These are phyloP conservation scores for Camptophora hylomeconis DNA, from an alignment of 2,329 filamentous ascomycete genomes.

Conservation along the genomic window DNA sequence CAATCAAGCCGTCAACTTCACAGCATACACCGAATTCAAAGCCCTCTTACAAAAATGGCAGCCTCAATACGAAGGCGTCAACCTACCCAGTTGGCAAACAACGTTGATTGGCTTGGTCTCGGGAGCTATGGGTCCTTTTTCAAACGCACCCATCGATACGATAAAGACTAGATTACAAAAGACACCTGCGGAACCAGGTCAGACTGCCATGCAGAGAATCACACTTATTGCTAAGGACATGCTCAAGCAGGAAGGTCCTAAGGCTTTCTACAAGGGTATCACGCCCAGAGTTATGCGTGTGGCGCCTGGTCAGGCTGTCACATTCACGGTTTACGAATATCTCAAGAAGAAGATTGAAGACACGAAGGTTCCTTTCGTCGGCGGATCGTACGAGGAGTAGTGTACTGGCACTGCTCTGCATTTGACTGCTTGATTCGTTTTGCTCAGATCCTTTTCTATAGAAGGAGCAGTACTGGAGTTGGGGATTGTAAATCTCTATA, in stretches of 20 bases:
- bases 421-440: too few relatives aligned
- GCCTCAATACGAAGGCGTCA: constrained; percentile 49
- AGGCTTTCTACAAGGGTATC: constrained; percentile 98
- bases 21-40: constrained; percentile 91
- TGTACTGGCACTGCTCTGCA: too few relatives aligned
- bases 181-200: constrained; percentile 67
- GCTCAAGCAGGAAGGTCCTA: constrained; percentile 87
- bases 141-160: constrained; percentile 95
- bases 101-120: constrained; percentile 79
- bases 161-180: constrained; percentile 97
- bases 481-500: too few relatives aligned
- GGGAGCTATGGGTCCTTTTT: constrained; percentile 89
- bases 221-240: constrained; percentile 64
- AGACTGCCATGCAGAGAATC: constrained; percentile 70
- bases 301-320: constrained; percentile 80
- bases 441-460: too few relatives aligned
- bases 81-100: constrained; percentile 79
- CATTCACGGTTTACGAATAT: constrained; percentile 64
- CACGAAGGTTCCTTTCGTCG: constrained; percentile 47
- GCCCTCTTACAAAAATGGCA: constrained; percentile 59
- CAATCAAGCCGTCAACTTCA: constrained; percentile 98
- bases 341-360: constrained; percentile 60
- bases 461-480: too few relatives aligned
- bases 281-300: constrained; percentile 96
- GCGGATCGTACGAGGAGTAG: constrained; percentile 53